Percentiles rank a stretch among this genome's conserved stretches.
phyloP scores from a whole-genome alignment of 169 alveolate genomes.

The Plasmodium berghei region DNA sequence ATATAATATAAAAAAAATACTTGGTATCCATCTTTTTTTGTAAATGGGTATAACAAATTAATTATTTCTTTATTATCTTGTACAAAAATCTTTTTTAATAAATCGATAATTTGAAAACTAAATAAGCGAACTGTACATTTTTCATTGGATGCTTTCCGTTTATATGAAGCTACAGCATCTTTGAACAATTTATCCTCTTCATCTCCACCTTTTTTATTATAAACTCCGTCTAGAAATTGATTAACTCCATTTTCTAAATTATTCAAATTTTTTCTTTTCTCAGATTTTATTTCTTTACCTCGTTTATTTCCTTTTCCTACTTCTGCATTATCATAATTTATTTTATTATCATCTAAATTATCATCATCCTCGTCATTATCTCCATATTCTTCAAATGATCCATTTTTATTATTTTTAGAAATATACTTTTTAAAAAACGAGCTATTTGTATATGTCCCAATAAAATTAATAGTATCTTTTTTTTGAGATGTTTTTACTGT shows the following conservation, averaged over 20 bases:
- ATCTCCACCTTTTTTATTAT: conserved; percentile 25
- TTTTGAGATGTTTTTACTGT: conserved; percentile 14
- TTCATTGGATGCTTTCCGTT: conserved; percentile 82
- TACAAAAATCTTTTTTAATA: conserved; percentile 82
- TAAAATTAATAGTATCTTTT: conserved; percentile 43
- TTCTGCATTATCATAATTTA: not conserved
- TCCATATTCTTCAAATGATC: not conserved
- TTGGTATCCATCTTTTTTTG: conserved; percentile 81
- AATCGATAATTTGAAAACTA: conserved; percentile 88
- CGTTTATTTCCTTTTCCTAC: conserved; percentile 5
- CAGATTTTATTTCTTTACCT: not conserved
- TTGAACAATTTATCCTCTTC: conserved; percentile 55
- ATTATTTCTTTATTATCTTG: conserved; percentile 81
- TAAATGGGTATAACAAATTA: conserved; percentile 83
- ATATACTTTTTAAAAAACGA: conserved; percentile 72
- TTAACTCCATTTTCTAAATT: conserved; percentile 6
- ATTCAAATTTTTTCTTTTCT: conserved; percentile 30
- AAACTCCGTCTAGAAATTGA: conserved; percentile 2
- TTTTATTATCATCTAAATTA: conserved; percentile 35
- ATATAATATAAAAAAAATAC: conserved; percentile 85
- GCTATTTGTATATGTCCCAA: conserved; percentile 17
- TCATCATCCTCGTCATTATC: conserved; percentile 42
- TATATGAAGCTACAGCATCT: conserved; percentile 59
- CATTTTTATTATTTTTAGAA: conserved; percentile 40
- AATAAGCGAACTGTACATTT: conserved; percentile 84